phyloP scores from a whole-genome alignment of 2,329 filamentous ascomycete species.

The Cercospora sp. region DNA sequence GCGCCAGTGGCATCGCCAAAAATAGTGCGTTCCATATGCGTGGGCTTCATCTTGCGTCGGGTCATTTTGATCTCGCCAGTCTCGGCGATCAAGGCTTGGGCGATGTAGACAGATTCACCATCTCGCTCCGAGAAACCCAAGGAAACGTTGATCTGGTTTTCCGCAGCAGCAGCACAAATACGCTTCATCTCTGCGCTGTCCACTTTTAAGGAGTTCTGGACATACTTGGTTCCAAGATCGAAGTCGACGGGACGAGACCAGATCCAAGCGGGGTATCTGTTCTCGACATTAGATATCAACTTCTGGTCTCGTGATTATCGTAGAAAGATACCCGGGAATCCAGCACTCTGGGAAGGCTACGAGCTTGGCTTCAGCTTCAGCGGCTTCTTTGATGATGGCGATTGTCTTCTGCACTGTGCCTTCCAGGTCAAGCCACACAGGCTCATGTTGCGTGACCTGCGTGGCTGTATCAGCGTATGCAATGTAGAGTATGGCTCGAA shows the following conservation, averaged over 20 bases:
- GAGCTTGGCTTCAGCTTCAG: slow-evolving; percentile 54
- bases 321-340: slow-evolving; percentile 41
- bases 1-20: slow-evolving; percentile 44
- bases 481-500: no score
- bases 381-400: slow-evolving; percentile 57
- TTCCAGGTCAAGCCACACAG: slow-evolving; percentile 60
- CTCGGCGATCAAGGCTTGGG: slow-evolving; percentile 42
- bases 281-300: neutral
- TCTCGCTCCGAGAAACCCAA: slow-evolving; percentile 45
- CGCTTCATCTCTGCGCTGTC: slow-evolving; percentile 46
- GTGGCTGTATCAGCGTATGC: slow-evolving; percentile 32
- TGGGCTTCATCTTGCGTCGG: slow-evolving; percentile 46
- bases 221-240: slow-evolving; percentile 44
- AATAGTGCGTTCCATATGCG: slow-evolving; percentile 47
- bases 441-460: slow-evolving; percentile 59
- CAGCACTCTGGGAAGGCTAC: slow-evolving; percentile 53
- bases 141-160: slow-evolving; percentile 40
- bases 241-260: slow-evolving; percentile 49
- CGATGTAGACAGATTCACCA: slow-evolving; percentile 44
- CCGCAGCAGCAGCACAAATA: slow-evolving; percentile 42
- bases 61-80: slow-evolving; percentile 41
- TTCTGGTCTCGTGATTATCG: neutral
- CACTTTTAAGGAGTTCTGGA: slow-evolving; percentile 46
- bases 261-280: slow-evolving; percentile 38
- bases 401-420: slow-evolving; percentile 59